Evolutionary conservation across 352 stramenopile species (phyloP).

Genomic region (Phytophthora fragariaefolia): DNA sequence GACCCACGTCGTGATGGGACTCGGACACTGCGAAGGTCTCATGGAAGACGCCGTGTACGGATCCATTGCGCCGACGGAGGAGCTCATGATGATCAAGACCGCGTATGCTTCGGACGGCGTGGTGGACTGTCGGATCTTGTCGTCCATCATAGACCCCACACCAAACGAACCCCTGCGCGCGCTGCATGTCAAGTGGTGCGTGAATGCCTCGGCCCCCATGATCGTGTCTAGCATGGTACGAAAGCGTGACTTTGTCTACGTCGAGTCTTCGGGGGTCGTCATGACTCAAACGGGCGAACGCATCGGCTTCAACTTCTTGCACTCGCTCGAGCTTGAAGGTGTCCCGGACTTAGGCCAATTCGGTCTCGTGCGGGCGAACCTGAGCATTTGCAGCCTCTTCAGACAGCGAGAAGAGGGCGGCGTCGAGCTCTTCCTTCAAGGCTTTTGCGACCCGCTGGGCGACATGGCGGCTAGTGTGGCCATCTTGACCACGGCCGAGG

Average conservation of each 20-base stretch:
- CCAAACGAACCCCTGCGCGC: constrained; percentile 43
- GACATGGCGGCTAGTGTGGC: constrained; percentile 36
- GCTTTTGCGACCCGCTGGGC: constrained; percentile 37
- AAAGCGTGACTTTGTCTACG: constrained; percentile 60
- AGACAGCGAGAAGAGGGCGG: constrained; percentile 44
- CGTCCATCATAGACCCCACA: constrained; percentile 39
- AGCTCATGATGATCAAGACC: constrained; percentile 59
- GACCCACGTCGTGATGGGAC: constrained; percentile 42
- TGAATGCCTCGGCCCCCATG: constrained; percentile 50
- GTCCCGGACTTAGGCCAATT: constrained; percentile 35
- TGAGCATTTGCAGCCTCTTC: constrained; percentile 61
- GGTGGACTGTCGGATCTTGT: constrained; percentile 53
- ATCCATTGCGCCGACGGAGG: constrained; percentile 47
- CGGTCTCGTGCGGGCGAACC: constrained; percentile 46
- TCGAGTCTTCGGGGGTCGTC: constrained; percentile 51
- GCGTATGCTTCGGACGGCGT: constrained; percentile 58
- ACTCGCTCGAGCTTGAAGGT: constrained; percentile 56
- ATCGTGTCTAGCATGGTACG: constrained; percentile 48
- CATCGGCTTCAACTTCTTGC: constrained; percentile 60
- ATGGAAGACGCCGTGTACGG: constrained; percentile 70
- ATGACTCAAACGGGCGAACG: constrained; percentile 41
- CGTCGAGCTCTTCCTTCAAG: constrained; percentile 50
- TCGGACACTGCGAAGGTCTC: constrained; percentile 42
- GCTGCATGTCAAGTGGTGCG: constrained; percentile 56
- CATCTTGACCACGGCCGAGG: constrained; percentile 39